Base-by-base conservation (phyloP, 306 rosid genomes). In the Elaeagnus macrophylla region DNA sequence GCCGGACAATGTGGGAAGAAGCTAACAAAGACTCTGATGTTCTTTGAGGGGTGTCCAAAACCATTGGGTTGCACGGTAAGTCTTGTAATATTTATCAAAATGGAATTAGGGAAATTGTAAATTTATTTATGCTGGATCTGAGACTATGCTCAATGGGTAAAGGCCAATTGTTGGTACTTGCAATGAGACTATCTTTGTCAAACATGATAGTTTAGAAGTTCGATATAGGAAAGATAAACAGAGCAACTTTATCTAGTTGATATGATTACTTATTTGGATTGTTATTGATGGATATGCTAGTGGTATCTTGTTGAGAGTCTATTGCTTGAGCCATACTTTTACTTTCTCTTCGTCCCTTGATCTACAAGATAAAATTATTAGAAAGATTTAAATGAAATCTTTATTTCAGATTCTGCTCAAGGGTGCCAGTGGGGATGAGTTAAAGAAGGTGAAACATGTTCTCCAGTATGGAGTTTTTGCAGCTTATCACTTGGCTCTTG, bases 21-120 rank as follows among this genome's bases (percentile, higher is more conserved):
- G 62, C 72, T 42, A 64, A 83, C 66, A 1, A 86, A 86, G 82
- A 86, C 88, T 39, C 74, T 86, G 77, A 83, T 86, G 95, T 86
- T 83, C 81, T 81, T 83, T 39, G 93, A 86, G 71, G 95, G 82
- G 61, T 86, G 95, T 73, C 95, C 95, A 6, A 86, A 75, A 72
- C 95, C 93, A 56, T 54, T 86, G 74, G 95, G 95, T 72, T 84
- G 83, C 76, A 86, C 95, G 12, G 93, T 86, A 76, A 86, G 93
- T 78, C 68, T 70, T 55, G 46, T 58, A 62, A 71, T 54, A 47
- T 48, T n/a, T n/a, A n/a, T n/a, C n/a, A n/a, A n/a, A n/a, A n/a
- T n/a, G n/a, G n/a, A n/a, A n/a, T n/a, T n/a, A n/a, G n/a, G n/a
- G n/a, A n/a, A n/a, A n/a, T n/a, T n/a, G n/a, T n/a, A n/a, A n/a